Conservation (phyloP, 352 stramenopile species). For the Globisporangium takayamanum region DNA sequence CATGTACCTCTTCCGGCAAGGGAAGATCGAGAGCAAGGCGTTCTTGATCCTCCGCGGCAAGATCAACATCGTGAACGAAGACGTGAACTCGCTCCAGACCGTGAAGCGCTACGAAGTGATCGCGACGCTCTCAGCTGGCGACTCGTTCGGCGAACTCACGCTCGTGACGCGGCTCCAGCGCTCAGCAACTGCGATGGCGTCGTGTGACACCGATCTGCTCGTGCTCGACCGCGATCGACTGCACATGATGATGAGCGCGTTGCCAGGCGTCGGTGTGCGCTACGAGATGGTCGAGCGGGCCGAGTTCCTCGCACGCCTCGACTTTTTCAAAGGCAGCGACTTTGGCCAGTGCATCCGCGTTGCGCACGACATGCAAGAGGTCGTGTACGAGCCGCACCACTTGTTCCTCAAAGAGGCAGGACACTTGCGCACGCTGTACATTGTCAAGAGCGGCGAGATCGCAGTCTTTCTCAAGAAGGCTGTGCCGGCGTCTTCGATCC, state of each 20-base stretch:
- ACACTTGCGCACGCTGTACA: slow-evolving; percentile 49
- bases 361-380: slow-evolving; percentile 57
- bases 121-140: slow-evolving; percentile 53
- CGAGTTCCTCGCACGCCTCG: slow-evolving; percentile 52
- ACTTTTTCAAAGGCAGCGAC: slow-evolving; percentile 49
- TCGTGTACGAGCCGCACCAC: slow-evolving; percentile 46
- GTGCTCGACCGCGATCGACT: slow-evolving; percentile 66
- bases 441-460: slow-evolving; percentile 66
- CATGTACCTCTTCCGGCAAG: slow-evolving; percentile 58
- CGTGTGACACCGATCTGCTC: slow-evolving; percentile 60
- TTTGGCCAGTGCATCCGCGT: slow-evolving; percentile 72
- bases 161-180: slow-evolving; percentile 65
- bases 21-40: slow-evolving; percentile 65
- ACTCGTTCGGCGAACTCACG: slow-evolving; percentile 68
- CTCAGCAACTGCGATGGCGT: slow-evolving; percentile 55
- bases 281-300: slow-evolving; percentile 68
- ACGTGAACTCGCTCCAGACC: slow-evolving; percentile 27
- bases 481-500: slow-evolving; percentile 12
- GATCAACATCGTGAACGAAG: slow-evolving; percentile 77
- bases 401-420: slow-evolving; percentile 50
- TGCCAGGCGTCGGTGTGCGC: slow-evolving; percentile 59
- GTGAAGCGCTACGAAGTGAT: slow-evolving; percentile 56
- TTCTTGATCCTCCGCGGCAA: slow-evolving; percentile 73
- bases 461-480: slow-evolving; percentile 45
- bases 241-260: slow-evolving; percentile 20